phyloP scores from a whole-genome alignment of 2,329 filamentous ascomycete genomes.

The Phaeosphaeria sp. region DNA sequence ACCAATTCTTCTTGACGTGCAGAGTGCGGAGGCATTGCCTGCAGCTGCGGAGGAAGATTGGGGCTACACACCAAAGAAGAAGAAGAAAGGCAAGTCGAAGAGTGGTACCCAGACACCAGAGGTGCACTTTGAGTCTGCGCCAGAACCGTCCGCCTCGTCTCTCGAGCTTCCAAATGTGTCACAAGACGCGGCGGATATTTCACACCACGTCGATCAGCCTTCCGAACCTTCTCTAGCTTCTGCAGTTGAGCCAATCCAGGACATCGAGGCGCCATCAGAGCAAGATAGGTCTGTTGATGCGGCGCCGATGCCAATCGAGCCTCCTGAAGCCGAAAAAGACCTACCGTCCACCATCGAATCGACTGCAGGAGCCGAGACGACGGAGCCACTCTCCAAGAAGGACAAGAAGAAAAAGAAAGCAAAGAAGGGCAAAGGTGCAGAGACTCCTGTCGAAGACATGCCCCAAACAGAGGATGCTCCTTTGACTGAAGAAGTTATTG shows the following conservation, averaged over 20 bases:
- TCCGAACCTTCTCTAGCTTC: background rate
- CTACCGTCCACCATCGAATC: background rate
- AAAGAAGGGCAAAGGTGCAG: conserved; percentile 22
- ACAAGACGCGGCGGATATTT: background rate
- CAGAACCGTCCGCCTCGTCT: conserved; percentile 3
- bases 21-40: background rate
- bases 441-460: conserved; percentile 13
- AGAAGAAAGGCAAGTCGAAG: conserved; percentile 30
- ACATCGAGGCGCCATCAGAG: background rate
- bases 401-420: conserved; percentile 32
- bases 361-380: background rate
- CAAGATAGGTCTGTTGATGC: background rate
- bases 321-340: conserved; percentile 2
- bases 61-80: conserved; percentile 24
- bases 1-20: background rate
- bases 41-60: conserved; percentile 9
- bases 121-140: conserved; percentile 1
- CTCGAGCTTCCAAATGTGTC: background rate
- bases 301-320: conserved; percentile 16
- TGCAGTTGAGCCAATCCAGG: background rate
- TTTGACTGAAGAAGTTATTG: background rate
- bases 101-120: conserved; percentile 17
- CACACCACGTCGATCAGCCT: background rate
- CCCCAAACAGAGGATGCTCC: background rate
- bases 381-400: conserved; percentile 12